Base-by-base conservation (phyloP, 805 yeast genomes). In the Ogataea paraovalis region DNA sequence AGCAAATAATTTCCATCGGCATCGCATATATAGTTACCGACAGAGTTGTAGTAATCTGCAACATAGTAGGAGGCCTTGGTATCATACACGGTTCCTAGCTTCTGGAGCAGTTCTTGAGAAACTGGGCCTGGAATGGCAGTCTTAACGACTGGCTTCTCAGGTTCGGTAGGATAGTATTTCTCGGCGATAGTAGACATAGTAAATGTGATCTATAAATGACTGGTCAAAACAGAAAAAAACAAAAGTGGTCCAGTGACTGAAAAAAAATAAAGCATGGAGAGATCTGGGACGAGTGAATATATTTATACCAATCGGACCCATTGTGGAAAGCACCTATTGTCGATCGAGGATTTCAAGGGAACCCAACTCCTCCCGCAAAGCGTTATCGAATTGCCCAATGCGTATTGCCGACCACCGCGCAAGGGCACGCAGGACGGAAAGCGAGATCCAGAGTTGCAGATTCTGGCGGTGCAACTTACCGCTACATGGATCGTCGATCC, bases 11-110 rank as follows among this genome's bases (percentile, higher is more conserved):
- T 83, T 7, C 85, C 86, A 60, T 83, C 87, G 14, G 75, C 83
- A 62, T 83, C 87, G 43, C 70, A 76, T 45, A 83, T 73, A 68
- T 82, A 83, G 67, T 83, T 83, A 59, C 88, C 88, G 10, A 61
- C 46, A 2, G 87, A 82, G 52, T 80, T 79, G 53, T 74, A 73
- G 62, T 82, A 83, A 64, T 83, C 87, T 34, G 82, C 81, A 42
- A 81, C 72, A 58, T 81, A 81, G 62, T 81, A 81, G 10, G 78
- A 79, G 20, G 85, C 76, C 67, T 86, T 73, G 43, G 83, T 66
- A 59, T 83, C 88, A 51, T 78, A 80, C 13, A 78, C 83, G 36
- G 70, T 53, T 39, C 68, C 64, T 44, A 79, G 68, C 18, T 73
- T 58, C 32, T 62, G 65, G 50, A 74, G 64, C 23, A 63, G 66